Conservation (phyloP, 257 asterid genomes). For the Cynanchum wilfordii region DNA sequence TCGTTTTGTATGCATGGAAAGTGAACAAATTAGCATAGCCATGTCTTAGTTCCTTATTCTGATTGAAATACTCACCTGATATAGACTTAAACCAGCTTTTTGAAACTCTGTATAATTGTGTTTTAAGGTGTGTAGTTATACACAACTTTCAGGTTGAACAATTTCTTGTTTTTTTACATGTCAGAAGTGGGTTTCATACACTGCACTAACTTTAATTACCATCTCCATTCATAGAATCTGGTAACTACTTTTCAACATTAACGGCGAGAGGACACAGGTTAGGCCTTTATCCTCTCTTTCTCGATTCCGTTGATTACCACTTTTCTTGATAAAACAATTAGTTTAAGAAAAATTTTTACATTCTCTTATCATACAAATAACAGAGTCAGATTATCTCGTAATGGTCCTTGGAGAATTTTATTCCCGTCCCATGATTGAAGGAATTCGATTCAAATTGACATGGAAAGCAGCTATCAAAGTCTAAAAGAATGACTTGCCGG, state of each 20-base stretch:
- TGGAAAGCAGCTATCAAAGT: background rate
- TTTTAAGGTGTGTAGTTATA: background rate
- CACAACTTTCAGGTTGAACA: background rate
- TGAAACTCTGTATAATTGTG: background rate
- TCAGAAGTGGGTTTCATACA: background rate
- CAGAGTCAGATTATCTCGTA: background rate
- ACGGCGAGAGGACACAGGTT: conserved; percentile 6
- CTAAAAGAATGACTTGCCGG: background rate
- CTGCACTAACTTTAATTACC: conserved; percentile 6
- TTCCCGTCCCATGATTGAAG: no score
- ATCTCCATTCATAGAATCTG: background rate
- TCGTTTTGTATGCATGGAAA: background rate
- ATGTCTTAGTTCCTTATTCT: background rate
- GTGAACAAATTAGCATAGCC: background rate
- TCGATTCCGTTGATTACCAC: background rate
- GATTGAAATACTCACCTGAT: background rate
- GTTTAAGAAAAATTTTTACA: no score
- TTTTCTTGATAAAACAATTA: background rate
- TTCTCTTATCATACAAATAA: background rate
- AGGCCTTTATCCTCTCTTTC: background rate
- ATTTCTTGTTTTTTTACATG: background rate
- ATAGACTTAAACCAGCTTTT: background rate
- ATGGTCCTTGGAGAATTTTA: background rate
- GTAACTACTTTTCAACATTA: conserved; percentile 18
- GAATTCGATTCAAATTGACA: background rate